Conservation (phyloP, 176 grass and related monocot genomes). For the Phragmites australis region DNA sequence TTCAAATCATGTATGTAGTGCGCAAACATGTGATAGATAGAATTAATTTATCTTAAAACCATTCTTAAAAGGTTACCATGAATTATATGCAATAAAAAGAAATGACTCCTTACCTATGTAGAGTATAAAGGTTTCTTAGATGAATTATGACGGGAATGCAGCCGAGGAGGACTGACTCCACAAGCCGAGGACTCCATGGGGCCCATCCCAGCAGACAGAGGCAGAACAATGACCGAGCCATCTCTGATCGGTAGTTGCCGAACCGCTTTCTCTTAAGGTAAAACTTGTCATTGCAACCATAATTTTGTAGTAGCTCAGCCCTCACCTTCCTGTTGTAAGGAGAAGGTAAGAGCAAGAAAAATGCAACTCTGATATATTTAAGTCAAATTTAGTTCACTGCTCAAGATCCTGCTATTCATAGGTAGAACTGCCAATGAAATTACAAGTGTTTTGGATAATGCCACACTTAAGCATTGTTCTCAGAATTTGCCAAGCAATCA, state of each 20-base stretch:
- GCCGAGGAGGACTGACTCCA: slow-evolving; percentile 81
- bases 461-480: not conserved
- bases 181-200: slow-evolving; percentile 85
- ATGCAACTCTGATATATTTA: not conserved
- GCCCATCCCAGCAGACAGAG: slow-evolving; percentile 93
- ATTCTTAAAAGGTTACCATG: no score
- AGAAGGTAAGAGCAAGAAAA: not conserved
- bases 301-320: slow-evolving; percentile 61
- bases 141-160: slow-evolving; percentile 82
- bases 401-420: not conserved
- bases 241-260: slow-evolving; percentile 65
- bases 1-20: no score
- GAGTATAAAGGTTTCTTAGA: no score
- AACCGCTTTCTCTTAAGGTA: slow-evolving; percentile 79
- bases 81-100: no score
- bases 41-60: no score
- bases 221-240: slow-evolving; percentile 78
- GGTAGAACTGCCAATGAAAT: no score
- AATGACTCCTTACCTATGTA: no score
- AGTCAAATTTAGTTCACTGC: not conserved
- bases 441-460: not conserved
- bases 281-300: slow-evolving; percentile 64
- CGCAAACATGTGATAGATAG: no score
- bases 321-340: slow-evolving; percentile 62
- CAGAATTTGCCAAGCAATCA: no score